Evolutionary conservation across 768 basidiomycete species (phyloP), one percentile per base, ranked within the genome.

Genomic region (Mycena capillaripes): DNA sequence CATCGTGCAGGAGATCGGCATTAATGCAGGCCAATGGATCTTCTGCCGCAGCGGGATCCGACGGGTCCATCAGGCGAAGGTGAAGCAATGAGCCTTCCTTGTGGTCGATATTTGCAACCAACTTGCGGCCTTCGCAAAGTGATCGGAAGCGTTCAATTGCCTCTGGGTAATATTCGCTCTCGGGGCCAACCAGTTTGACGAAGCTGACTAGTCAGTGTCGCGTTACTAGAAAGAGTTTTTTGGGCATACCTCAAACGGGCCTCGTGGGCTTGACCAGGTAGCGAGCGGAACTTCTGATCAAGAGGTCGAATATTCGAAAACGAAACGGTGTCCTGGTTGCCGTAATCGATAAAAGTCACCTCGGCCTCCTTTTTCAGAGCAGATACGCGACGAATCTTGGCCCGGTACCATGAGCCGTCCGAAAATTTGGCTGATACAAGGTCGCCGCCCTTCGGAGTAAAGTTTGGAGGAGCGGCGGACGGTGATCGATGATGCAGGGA

Each of bases 401-500:
- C 97, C 61, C 97, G 94, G 82, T 99, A 98, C 98, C 97, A 99
- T 57, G 92, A 86, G 10, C 95, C 95, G 77, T 98, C 94, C 57
- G 93, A 94, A 83, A 98, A 98, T 79, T 96, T 96, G 21, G 97
- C 97, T 16, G 95, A 96, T 21, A 99, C 95, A 30, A 98, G 86
- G 67, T 98, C 97, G 10, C 97, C 97, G 23, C 88, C 90, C 78
- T 90, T 92, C 0, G 97, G 97, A 6, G 86, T 85, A 77, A 96
- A 97, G 59, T 88, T 89, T n/a, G 92, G 76, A 5, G 94, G 87
- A 21, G 88, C 80, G 25, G 86, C 79, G 4, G 88, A 82, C 17
- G 91, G 87, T 50, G 90, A 88, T 53, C 90, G 89, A 83, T 99
- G 96, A 81, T 97, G 91, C 40, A 94, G 78, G 8, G 95, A 94